phyloP scores from a whole-genome alignment of 768 basidiomycete genomes.

The Lactarius vividus region DNA sequence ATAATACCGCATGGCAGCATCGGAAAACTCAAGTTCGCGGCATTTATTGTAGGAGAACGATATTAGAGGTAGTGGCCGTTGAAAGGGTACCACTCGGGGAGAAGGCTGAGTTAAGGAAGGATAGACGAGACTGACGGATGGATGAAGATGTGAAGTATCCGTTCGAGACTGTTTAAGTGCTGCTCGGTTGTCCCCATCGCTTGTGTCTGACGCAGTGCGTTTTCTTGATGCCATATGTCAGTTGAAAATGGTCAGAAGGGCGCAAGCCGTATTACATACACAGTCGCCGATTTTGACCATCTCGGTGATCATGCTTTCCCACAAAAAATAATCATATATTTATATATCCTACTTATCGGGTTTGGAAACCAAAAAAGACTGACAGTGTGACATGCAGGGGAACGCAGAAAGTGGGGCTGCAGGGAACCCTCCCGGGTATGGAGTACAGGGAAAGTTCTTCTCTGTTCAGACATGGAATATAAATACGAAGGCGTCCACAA shows the following conservation, averaged over 20 bases:
- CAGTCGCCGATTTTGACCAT: too few relatives aligned
- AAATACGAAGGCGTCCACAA: too few relatives aligned
- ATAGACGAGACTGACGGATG: slow-evolving; percentile 27
- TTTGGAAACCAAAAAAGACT: too few relatives aligned
- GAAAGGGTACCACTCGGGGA: slow-evolving; percentile 46
- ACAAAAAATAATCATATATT: too few relatives aligned
- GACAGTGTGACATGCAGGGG: too few relatives aligned
- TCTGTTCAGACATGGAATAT: too few relatives aligned
- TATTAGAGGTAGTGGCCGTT: slow-evolving; percentile 64
- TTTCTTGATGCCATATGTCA: slow-evolving; percentile 19
- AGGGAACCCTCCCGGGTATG: too few relatives aligned
- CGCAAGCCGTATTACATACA: neutral
- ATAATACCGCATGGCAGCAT: slow-evolving; percentile 71
- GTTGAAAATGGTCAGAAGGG: neutral
- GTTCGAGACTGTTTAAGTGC: neutral
- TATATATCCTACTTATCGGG: too few relatives aligned
- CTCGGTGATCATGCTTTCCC: too few relatives aligned
- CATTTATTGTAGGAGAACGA: slow-evolving; percentile 68
- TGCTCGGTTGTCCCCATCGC: neutral
- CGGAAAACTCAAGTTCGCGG: slow-evolving; percentile 57
- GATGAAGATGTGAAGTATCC: neutral
- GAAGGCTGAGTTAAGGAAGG: slow-evolving; percentile 23
- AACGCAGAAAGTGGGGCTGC: too few relatives aligned
- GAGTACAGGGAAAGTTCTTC: too few relatives aligned
- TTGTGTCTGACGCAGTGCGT: slow-evolving; percentile 11